Evolutionary conservation across 2,329 filamentous ascomycete genomes (phyloP), one percentile per base, ranked within the genome.

Genomic region (Colletotrichum lini): DNA sequence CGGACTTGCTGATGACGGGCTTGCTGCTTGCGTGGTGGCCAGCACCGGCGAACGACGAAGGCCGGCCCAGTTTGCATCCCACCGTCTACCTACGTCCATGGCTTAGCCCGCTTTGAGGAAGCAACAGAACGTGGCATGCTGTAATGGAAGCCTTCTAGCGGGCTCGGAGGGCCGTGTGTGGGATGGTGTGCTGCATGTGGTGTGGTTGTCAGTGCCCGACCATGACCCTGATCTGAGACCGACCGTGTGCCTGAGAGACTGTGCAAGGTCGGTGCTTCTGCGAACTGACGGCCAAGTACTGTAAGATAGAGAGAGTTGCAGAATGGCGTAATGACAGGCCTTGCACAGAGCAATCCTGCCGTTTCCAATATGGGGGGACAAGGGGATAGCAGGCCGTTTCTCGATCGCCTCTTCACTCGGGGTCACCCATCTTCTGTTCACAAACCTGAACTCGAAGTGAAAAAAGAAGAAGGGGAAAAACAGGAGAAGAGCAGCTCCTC

Each of bases 81-180:
- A 30, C 38, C 49, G 42, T 52, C 52, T 44, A 15, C 30, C 30
- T 35, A 10, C 9, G 30, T 54, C 18, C 44, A 47, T 50, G 38
- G 62, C 50, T 50, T 7, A 18, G 13, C 30, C n/a, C 44, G 60
- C 61, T 47, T 47, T 38, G 66, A 23, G 50, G 45, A 53, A 47
- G 38, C 57, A 47, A 42, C 40, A 70, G 62, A 70, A 70, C 44
- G 40, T 42, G 35, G 54, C 44, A 49, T 64, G 65, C 56, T 35
- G 40, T 23, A 26, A 59, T 70, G 45, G 67, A 66, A 70, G 47
- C n/a, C 47, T 70, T 70, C 67, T 70, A 70, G 67, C 49, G 67
- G 66, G 61, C 67, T 26, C 60, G 54, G 62, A 54, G 21, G 62
- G 26, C 16, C 56, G 13, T 40, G 30, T 10, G 30, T 21, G 47